These are phyloP conservation scores for Peltaster fructicola DNA, from an alignment of 2,329 filamentous ascomycete species.

Conservation along the genomic window DNA sequence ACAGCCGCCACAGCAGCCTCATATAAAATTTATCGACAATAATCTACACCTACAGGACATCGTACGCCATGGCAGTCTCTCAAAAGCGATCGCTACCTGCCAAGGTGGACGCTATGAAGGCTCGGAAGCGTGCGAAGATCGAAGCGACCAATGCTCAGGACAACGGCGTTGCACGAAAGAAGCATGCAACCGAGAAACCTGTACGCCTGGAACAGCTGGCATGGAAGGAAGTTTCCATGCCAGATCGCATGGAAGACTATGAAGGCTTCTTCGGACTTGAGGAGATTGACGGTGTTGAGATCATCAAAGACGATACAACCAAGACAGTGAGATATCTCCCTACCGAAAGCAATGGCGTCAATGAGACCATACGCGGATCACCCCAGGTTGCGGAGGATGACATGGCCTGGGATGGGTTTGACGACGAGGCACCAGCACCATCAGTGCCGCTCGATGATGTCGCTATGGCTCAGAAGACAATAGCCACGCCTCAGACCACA, in stretches of 20 bases:
- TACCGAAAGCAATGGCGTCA: too few relatives aligned
- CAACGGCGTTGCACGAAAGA: constrained; percentile 5
- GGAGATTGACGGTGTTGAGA: constrained; percentile 77
- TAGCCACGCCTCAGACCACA: constrained; percentile 10
- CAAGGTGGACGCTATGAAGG: constrained; percentile 23
- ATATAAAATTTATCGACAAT: constrained; percentile 1
- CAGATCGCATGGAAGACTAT: constrained; percentile 69
- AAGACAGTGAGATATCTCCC: too few relatives aligned
- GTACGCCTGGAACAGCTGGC: constrained; percentile 34
- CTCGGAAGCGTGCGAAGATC: constrained; percentile 27
- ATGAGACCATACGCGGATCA: too few relatives aligned
- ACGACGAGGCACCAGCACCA: constrained; percentile 13
- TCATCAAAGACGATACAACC: constrained; percentile 42
- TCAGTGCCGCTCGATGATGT: constrained; percentile 12
- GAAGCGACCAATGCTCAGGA: constrained; percentile 10
- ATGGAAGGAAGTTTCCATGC: constrained; percentile 48
- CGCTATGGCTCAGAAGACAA: constrained; percentile 11
- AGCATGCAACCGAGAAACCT: constrained; percentile 11
- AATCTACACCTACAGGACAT: not conserved
- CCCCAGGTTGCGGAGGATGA: constrained; percentile 4
- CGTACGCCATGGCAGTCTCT: constrained; percentile 1
- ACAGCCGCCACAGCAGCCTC: constrained; percentile 2
- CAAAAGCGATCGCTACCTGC: constrained; percentile 21
- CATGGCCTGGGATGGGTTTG: constrained; percentile 48
- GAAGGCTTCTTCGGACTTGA: constrained; percentile 87